Evolutionary conservation across 2,329 filamentous ascomycete genomes (phyloP).

Genomic region (Zasmidium citrigriseum): DNA sequence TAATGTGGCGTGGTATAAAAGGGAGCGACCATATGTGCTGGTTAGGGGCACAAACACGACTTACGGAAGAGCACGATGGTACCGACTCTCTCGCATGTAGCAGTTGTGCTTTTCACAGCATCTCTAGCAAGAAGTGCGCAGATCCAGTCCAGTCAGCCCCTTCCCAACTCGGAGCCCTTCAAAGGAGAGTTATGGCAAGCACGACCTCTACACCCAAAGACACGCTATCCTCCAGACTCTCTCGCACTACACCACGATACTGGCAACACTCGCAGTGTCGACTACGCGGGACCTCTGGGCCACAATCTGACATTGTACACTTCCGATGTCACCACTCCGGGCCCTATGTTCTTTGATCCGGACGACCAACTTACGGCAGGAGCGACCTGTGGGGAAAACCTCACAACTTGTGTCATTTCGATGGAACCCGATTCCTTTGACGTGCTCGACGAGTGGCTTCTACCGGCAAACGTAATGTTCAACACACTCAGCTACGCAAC

Average conservation of each 20-base stretch:
- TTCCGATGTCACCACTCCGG: neutral
- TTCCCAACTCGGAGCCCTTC: too few species aligned
- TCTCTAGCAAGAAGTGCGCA: too few species aligned
- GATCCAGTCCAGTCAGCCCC: too few species aligned
- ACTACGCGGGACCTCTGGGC: constrained; percentile 4
- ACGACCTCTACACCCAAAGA: neutral
- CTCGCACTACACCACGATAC: neutral
- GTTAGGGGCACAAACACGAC: too few species aligned
- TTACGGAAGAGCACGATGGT: too few species aligned
- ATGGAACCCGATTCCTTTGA: neutral
- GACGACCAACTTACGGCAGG: neutral
- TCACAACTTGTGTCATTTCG: neutral
- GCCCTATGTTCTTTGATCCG: constrained; percentile 2
- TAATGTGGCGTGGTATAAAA: too few species aligned
- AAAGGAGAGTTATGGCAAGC: too few species aligned
- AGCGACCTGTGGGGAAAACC: neutral
- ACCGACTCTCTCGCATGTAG: too few species aligned
- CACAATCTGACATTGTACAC: neutral
- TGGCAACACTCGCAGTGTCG: constrained; percentile 1
- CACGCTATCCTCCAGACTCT: neutral
- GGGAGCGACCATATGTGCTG: too few species aligned
- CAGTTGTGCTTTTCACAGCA: too few species aligned
- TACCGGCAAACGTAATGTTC: neutral
- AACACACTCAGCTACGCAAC: neutral
- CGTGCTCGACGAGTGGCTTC: neutral